Evolutionary conservation across 805 yeast species (phyloP).

Genomic region (Saccharomycopsis fermentans): DNA sequence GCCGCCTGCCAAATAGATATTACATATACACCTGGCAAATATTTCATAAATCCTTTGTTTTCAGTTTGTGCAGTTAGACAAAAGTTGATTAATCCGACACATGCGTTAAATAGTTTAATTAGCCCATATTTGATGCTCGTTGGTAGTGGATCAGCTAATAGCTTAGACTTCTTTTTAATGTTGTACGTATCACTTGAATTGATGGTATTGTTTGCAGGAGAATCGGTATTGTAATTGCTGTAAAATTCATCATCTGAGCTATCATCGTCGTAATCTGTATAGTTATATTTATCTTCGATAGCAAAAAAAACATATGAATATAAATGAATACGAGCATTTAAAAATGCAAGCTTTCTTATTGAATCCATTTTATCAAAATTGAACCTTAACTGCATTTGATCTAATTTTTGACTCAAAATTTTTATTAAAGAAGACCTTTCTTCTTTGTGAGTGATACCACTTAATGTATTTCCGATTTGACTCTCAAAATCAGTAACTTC

Average conservation of each 20-base stretch:
- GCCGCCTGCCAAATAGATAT: conserved; percentile 88
- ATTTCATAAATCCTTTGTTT: conserved; percentile 55
- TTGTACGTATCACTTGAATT: neutral
- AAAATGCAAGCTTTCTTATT: conserved; percentile 55
- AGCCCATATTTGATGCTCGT: conserved; percentile 65
- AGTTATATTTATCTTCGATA: conserved; percentile 19
- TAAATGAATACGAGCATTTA: conserved; percentile 72
- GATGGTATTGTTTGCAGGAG: neutral
- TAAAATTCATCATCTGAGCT: conserved; percentile 28
- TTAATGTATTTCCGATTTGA: conserved; percentile 65
- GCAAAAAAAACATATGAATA: conserved; percentile 76
- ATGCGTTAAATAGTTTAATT: conserved; percentile 70
- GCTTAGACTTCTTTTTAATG: neutral
- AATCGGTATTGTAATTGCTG: neutral
- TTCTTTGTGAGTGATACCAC: conserved; percentile 35
- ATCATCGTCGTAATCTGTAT: conserved; percentile 1
- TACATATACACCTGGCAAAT: conserved; percentile 75
- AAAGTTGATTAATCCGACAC: conserved; percentile 60
- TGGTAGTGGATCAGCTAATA: conserved; percentile 9
- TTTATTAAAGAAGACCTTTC: conserved; percentile 70
- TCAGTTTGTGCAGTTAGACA: conserved; percentile 49
- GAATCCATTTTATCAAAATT: conserved; percentile 47
- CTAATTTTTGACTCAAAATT: conserved; percentile 60
- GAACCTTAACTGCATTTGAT: conserved; percentile 59
- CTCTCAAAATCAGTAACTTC: conserved; percentile 80